Conservation (phyloP, 768 basidiomycete species). For the Bullera alba region DNA sequence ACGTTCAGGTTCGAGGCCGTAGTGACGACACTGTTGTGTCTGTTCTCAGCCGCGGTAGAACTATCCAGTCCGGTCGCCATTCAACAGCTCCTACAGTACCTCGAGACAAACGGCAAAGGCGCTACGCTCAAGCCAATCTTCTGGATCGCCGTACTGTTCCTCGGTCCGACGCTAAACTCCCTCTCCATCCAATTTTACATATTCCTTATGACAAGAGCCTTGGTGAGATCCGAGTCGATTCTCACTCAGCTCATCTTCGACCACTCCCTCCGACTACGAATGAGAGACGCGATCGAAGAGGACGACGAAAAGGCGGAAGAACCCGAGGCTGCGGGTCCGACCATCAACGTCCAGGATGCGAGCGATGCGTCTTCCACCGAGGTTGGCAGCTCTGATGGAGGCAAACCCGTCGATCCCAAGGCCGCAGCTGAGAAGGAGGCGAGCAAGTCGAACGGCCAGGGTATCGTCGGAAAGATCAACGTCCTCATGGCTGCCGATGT, state of each 20-base stretch:
- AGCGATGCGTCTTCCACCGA: constrained; percentile 8
- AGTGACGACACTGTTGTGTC: constrained; percentile 18
- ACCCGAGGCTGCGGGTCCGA: constrained; percentile 3
- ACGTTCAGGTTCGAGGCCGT: constrained; percentile 20
- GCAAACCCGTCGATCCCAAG: background rate
- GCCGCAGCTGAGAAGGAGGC: constrained; percentile 21
- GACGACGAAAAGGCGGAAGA: constrained; percentile 19
- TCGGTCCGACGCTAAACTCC: constrained; percentile 35
- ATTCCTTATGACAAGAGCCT: constrained; percentile 47
- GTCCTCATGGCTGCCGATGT: constrained; percentile 67
- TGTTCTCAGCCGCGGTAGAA: constrained; percentile 31
- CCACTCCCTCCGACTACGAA: constrained; percentile 65
- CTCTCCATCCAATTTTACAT: constrained; percentile 55
- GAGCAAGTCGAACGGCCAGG: constrained; percentile 25
- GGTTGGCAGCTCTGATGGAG: constrained; percentile 9
- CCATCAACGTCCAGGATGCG: background rate
- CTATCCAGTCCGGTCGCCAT: constrained; percentile 48
- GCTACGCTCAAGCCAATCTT: constrained; percentile 60
- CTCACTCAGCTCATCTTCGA: constrained; percentile 69
- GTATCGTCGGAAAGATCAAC: constrained; percentile 65
- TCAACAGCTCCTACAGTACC: constrained; percentile 49
- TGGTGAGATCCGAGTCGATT: constrained; percentile 54
- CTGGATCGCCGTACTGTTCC: constrained; percentile 55
- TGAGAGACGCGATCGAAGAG: constrained; percentile 50
- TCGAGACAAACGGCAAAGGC: constrained; percentile 54